phyloP scores from a whole-genome alignment of 148 eudicot genomes.

The Vaccinium macrocarpon region DNA sequence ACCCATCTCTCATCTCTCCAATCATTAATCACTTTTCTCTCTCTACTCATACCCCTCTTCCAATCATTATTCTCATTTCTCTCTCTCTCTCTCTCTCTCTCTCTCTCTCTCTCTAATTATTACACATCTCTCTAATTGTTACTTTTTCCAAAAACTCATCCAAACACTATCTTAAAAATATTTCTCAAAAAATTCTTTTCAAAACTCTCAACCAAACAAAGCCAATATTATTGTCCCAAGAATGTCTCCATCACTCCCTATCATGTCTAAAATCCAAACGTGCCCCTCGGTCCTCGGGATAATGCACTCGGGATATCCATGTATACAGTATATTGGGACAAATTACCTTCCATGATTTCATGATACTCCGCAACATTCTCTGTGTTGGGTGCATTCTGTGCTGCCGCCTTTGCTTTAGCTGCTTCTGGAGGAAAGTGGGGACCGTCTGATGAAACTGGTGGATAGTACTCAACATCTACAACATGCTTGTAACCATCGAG shows the following conservation, averaged over 20 bases:
- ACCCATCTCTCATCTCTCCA: too few species aligned
- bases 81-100: too few species aligned
- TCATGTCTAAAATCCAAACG: not conserved
- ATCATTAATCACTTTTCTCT: too few species aligned
- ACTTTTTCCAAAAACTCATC: too few species aligned
- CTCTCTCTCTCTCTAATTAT: too few species aligned
- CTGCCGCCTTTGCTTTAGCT: constrained; percentile 92
- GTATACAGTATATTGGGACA: not conserved
- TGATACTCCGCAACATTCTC: constrained; percentile 74
- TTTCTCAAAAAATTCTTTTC: too few species aligned
- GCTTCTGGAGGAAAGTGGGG: constrained; percentile 82
- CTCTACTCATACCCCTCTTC: too few species aligned
- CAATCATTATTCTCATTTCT: too few species aligned
- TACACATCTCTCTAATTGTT: too few species aligned
- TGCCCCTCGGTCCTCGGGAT: not conserved
- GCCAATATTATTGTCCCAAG: not conserved
- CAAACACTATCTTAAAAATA: too few species aligned
- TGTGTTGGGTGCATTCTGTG: constrained; percentile 64
- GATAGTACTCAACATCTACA: constrained; percentile 81
- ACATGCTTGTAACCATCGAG: constrained; percentile 95
- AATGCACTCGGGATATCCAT: not conserved
- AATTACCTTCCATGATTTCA: constrained; percentile 89
- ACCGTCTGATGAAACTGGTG: constrained; percentile 64
- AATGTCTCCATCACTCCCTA: not conserved
- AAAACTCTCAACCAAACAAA: too few species aligned